These are phyloP conservation scores for Fraxinus excelsior DNA, from an alignment of 257 asterid genomes.

Conservation along the genomic window DNA sequence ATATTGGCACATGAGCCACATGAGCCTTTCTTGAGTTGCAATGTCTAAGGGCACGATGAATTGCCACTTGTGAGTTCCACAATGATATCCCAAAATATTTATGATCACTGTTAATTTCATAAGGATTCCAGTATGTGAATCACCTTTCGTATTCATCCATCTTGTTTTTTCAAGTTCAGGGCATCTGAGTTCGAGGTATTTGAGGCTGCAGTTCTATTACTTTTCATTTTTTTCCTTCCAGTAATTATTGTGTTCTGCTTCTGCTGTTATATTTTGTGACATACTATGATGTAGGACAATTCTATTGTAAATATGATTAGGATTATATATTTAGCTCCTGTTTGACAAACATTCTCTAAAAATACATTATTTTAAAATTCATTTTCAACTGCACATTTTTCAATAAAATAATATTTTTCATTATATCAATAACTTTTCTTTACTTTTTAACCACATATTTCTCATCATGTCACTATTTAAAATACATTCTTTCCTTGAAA, in stretches of 20 bases:
- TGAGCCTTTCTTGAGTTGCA: not conserved
- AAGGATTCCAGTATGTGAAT: not conserved
- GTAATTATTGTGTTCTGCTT: not conserved
- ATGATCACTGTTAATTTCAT: not conserved
- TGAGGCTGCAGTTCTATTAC: too few species aligned
- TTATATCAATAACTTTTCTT: too few species aligned
- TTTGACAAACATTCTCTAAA: too few species aligned
- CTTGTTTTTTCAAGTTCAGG: not conserved
- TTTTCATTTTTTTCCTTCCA: not conserved
- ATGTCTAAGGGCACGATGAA: not conserved
- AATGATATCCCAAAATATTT: not conserved
- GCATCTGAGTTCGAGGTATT: not conserved
- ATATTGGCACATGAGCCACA: not conserved
- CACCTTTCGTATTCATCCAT: not conserved
- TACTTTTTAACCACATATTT: too few species aligned
- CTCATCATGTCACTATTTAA: too few species aligned
- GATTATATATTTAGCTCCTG: too few species aligned
- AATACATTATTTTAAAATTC: too few species aligned
- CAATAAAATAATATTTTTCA: too few species aligned
- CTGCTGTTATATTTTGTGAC: not conserved
- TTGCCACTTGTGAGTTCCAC: not conserved
- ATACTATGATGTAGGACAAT: too few species aligned
- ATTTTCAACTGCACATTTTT: too few species aligned
- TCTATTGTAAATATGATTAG: too few species aligned
- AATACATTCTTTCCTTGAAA: too few species aligned